Evolutionary conservation across 768 basidiomycete genomes (phyloP), one percentile per base, ranked within the genome.

Genomic region (Trametes cinnabarina): DNA sequence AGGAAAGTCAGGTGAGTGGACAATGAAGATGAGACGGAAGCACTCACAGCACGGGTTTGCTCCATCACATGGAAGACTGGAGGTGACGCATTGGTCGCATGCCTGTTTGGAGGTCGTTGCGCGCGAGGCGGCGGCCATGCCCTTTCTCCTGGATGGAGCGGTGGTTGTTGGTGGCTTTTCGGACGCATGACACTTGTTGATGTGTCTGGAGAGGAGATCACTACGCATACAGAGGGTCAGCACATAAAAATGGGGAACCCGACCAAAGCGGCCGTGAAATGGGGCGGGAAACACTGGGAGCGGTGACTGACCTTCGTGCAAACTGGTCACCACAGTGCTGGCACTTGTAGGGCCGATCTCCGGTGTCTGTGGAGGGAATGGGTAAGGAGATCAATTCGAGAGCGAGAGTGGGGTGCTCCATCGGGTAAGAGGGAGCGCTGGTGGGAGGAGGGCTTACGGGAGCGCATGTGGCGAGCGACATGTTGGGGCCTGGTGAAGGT

Each of bases 401-500:
- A 42, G 58, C 37, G 46, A 46, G 25, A 49, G 51, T 43, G 30
- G 40, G 57, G 39, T 20, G 51, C 51, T 63, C 51, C 58, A 47
- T 40, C 44, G 62, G 61, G 61, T 61, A 61, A 48, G 53, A 51
- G 58, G 51, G 47, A 60, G 52, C 19, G 42, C 61, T 61, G 43
- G 49, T 40, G 35, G 43, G 53, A 15, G 62, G 50, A 51, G 2
- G 12, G 30, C 90, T 75, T 76, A 92, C 90, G 91, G 65, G 90
- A 92, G 71, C 91, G 85, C 90, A 93, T 92, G 73, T 92, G 92
- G 48, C 91, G 76, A 0, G 90, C 89, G 46, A 94, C 92, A 83
- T 94, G 91, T 67, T 93, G 91, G 26, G 91, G 91, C 51, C 91
- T 81, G 22, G 92, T 94, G 64, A 94, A 94, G 0, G 90, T 92